Evolutionary conservation across 2,329 filamentous ascomycete species (phyloP), one percentile per base, ranked within the genome.

Genomic region (Apiospora koreana): DNA sequence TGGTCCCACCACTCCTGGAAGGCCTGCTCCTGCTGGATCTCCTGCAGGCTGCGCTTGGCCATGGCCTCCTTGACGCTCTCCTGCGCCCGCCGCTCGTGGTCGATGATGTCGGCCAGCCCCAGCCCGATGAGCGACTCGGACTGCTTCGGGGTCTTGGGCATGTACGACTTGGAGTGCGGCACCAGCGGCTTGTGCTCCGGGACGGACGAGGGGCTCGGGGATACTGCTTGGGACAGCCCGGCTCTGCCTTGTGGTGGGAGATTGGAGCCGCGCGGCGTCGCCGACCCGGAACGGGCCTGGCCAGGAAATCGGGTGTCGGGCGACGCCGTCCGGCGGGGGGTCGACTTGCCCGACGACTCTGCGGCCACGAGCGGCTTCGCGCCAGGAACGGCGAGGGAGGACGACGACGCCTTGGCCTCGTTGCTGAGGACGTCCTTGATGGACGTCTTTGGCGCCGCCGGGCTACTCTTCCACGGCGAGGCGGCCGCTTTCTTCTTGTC

Each of bases 1-100:
- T 93, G 91, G 74, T 97, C 94, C 94, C 94, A 97, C 94, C 95
- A 97, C 79, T 97, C 91, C 79, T 98, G 94, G 79, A 99, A 99
- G 68, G 94, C 94, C 78, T 99, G 96, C 81, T 99, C 96, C 74
- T 96, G 91, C 79, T 99, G 96, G 71, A 99, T 99, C 73, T 98
- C 96, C 77, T 97, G 91, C 41, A 99, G 83, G 73, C 93, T 96
- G 69, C 95, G 89, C 82, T 97, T 98, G 2, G 94, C 93, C 14
- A 91, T 91, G 0, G 94, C 94, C 78, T 97, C 95, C 68, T 90
- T 92, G 72, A 97, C 91, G 23, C 89, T 88, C 70, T 94, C 90
- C 77, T 97, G 96, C 79, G 98, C 95, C 10, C 89, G 89, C 79
- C 92, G 90, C 81, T 99, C 94, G 77, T 97, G 91, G 9, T 91